Conservation (phyloP, 164 flowering plant genomes). For the Stephania japonica region DNA sequence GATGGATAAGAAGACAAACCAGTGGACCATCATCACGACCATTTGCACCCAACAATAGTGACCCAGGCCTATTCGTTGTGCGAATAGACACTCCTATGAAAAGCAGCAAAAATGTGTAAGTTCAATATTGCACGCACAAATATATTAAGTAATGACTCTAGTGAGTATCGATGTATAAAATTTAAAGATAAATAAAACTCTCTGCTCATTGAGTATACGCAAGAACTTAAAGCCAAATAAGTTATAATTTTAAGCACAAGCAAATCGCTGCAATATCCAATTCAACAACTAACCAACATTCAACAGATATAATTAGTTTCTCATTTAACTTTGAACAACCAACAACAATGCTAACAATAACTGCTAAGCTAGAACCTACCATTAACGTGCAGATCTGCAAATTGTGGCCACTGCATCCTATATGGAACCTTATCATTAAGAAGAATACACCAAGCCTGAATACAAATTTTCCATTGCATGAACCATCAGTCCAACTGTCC, state of each 20-base stretch:
- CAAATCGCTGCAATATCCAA: background rate
- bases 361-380: conserved; percentile 41
- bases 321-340: background rate
- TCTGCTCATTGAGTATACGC: background rate
- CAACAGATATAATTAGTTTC: background rate
- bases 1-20: conserved; percentile 38
- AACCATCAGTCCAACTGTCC: background rate
- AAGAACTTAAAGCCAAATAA: background rate
- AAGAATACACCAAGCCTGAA: conserved; percentile 98
- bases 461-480: background rate
- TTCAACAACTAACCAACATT: background rate
- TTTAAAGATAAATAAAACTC: background rate
- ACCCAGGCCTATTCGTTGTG: conserved; percentile 83
- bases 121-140: background rate
- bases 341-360: background rate
- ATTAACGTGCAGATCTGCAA: conserved; percentile 84
- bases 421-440: conserved; percentile 87
- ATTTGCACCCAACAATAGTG: conserved; percentile 84
- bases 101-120: background rate
- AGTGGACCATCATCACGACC: conserved; percentile 98
- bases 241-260: background rate
- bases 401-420: conserved; percentile 99
- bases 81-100: conserved; percentile 66
- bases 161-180: background rate
- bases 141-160: background rate